Conservation (phyloP, 805 yeast genomes). For the Sugiyamaella marilandica region DNA sequence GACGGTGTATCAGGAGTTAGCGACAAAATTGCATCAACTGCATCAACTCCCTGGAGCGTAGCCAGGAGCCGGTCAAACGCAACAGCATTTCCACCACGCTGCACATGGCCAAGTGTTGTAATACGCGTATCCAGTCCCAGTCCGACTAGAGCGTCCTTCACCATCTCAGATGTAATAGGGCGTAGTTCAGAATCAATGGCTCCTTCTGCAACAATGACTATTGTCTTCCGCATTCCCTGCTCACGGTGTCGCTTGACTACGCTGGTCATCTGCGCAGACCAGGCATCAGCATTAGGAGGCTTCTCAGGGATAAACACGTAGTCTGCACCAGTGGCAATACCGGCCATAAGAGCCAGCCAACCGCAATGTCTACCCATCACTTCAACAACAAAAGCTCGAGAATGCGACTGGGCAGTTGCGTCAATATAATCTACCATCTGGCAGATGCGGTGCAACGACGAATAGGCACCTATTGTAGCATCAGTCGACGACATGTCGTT, state of each 20-base stretch:
- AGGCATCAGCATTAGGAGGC: conserved; percentile 67
- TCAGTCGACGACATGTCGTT: conserved; percentile 98
- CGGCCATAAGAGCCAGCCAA: conserved; percentile 97
- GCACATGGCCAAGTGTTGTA: conserved; percentile 95
- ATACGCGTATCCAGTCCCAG: conserved; percentile 91
- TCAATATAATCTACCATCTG: conserved; percentile 94
- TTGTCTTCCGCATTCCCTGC: conserved; percentile 89
- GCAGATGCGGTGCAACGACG: conserved; percentile 88
- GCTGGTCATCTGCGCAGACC: conserved; percentile 76
- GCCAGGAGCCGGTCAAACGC: conserved; percentile 90
- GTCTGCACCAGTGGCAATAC: conserved; percentile 95
- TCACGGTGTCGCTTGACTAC: conserved; percentile 75
- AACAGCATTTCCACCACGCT: conserved; percentile 98
- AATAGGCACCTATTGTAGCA: conserved; percentile 93
- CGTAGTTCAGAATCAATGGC: conserved; percentile 79
- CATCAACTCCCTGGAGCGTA: conserved; percentile 96
- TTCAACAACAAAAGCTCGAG: conserved; percentile 95
- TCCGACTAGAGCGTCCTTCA: conserved; percentile 74
- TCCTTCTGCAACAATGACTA: conserved; percentile 97
- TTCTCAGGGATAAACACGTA: conserved; percentile 90
- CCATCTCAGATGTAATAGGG: conserved; percentile 76
- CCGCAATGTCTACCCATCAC: conserved; percentile 99
- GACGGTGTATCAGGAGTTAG: conserved; percentile 88
- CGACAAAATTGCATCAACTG: conserved; percentile 87
- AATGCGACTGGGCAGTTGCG: conserved; percentile 95